Evolutionary conservation across 208 protist species (phyloP).

Genomic region (Acanthamoeba castellanii): DNA sequence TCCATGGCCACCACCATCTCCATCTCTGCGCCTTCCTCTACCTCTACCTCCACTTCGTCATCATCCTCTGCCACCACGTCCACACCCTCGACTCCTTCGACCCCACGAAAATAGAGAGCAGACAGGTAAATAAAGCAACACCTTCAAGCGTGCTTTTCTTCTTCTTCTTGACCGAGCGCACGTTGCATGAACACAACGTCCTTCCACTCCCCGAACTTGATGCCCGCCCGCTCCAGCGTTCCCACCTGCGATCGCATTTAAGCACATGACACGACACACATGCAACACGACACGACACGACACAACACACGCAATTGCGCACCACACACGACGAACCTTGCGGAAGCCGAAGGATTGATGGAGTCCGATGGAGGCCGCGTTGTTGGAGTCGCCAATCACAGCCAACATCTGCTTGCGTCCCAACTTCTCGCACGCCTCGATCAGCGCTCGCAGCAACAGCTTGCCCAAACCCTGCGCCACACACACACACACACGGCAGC

Average conservation of each 20-base stretch:
- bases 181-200: constrained; percentile 57
- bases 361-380: constrained; percentile 16
- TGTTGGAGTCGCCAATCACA: constrained; percentile 32
- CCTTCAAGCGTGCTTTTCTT: neutral
- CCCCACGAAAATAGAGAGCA: neutral
- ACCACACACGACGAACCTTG: neutral
- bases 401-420: constrained; percentile 41
- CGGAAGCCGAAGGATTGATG: constrained; percentile 22
- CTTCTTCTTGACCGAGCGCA: neutral
- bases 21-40: neutral
- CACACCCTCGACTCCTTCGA: neutral
- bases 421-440: neutral
- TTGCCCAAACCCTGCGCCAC: constrained; percentile 33
- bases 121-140: neutral
- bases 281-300: too few species aligned
- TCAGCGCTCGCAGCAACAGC: neutral
- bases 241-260: neutral
- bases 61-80: neutral
- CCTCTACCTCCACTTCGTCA: neutral
- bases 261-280: too few species aligned
- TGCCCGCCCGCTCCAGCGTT: constrained; percentile 3
- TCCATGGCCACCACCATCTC: neutral
- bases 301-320: neutral
- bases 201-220: constrained; percentile 65
- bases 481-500: neutral